Conservation (phyloP, 2,329 filamentous ascomycete species). For the Elsinoe perseae region DNA sequence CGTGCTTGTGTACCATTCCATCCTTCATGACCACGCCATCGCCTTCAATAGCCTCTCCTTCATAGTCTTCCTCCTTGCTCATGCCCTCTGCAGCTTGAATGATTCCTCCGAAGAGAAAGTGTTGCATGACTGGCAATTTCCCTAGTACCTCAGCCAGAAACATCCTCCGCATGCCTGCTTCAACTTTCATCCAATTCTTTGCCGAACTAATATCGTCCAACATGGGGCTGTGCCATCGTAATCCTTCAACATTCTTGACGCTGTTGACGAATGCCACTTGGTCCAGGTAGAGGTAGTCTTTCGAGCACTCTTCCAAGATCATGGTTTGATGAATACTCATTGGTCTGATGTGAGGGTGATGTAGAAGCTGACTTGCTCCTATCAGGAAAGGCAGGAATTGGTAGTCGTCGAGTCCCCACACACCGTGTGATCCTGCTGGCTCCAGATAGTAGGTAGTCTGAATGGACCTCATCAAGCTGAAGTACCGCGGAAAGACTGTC, state of each 20-base stretch:
- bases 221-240: slow-evolving; percentile 97
- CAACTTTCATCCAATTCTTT: slow-evolving; percentile 85
- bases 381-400: slow-evolving; percentile 48
- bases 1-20: slow-evolving; percentile 55
- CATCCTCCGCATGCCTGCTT: slow-evolving; percentile 94
- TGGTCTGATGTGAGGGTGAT: slow-evolving; percentile 54
- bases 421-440: slow-evolving; percentile 52
- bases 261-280: slow-evolving; percentile 92
- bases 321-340: slow-evolving; percentile 74
- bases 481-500: slow-evolving; percentile 71
- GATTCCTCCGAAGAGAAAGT: slow-evolving; percentile 86
- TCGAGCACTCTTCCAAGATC: slow-evolving; percentile 74
- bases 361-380: slow-evolving; percentile 48
- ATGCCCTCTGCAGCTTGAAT: slow-evolving; percentile 75
- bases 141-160: slow-evolving; percentile 86
- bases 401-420: slow-evolving; percentile 48
- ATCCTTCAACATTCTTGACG: slow-evolving; percentile 88
- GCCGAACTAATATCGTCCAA: slow-evolving; percentile 92
- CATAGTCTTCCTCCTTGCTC: slow-evolving; percentile 55
- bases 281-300: slow-evolving; percentile 82
- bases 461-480: slow-evolving; percentile 76
- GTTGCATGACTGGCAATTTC: slow-evolving; percentile 96
- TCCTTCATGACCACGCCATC: slow-evolving; percentile 58
- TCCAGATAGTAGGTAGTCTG: slow-evolving; percentile 95
- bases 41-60: slow-evolving; percentile 43